Conservation (phyloP, 108 stramenopile genomes). For the Pseudonitzschia delicatissima region DNA sequence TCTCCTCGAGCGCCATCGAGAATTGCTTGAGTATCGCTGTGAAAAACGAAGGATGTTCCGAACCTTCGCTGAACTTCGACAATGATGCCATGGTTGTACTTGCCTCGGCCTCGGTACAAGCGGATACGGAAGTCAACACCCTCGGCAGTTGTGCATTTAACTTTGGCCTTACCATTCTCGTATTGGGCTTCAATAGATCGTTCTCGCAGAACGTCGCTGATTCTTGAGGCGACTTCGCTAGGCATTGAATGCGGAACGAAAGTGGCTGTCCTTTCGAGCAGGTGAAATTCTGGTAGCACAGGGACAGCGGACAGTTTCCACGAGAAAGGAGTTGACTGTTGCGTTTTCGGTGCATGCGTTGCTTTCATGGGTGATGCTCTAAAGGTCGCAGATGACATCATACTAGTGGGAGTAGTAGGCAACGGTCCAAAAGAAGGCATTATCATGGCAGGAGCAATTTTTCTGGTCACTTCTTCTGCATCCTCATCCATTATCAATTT, state of each 20-base stretch:
- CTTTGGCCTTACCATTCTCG: conserved; percentile 56
- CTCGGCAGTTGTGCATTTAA: conserved; percentile 45
- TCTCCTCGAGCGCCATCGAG: conserved; percentile 61
- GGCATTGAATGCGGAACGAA: conserved; percentile 43
- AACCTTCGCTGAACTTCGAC: conserved; percentile 76
- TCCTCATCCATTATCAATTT: conserved; percentile 43
- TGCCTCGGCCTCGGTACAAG: conserved; percentile 51
- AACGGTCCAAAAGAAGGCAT: conserved; percentile 25
- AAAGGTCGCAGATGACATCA: conserved; percentile 5
- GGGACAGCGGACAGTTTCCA: conserved; percentile 39
- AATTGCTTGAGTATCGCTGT: conserved; percentile 55
- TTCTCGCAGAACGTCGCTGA: conserved; percentile 48
- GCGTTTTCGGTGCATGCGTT: background rate
- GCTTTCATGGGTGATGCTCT: conserved; percentile 14
- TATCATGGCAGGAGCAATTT: conserved; percentile 28
- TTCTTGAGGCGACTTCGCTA: conserved; percentile 37
- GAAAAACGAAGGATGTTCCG: conserved; percentile 46
- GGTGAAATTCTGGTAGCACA: conserved; percentile 50
- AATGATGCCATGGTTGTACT: conserved; percentile 54
- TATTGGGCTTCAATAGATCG: conserved; percentile 65
- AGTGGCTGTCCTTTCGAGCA: conserved; percentile 54
- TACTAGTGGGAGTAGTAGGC: conserved; percentile 3
- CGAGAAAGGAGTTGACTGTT: background rate
- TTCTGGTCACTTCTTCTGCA: conserved; percentile 35
- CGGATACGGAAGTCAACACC: conserved; percentile 68